Evolutionary conservation across 1,139 yeast genomes (phyloP).

Genomic region (Saccharomyces uvarum): DNA sequence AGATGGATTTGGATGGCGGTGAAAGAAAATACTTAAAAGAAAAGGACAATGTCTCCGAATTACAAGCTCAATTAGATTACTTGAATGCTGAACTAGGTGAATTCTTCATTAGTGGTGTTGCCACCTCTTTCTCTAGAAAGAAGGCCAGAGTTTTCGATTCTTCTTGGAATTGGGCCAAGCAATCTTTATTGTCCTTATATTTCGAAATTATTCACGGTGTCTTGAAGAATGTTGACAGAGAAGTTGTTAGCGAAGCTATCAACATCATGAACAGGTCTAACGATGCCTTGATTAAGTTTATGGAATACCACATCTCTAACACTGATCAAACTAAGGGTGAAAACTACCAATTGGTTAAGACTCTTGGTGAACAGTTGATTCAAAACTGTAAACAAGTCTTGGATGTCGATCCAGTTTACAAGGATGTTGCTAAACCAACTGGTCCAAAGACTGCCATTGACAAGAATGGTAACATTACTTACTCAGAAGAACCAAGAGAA

Average conservation of each 20-base stretch:
- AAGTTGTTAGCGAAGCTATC: slow-evolving; percentile 91
- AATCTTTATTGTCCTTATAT: slow-evolving; percentile 88
- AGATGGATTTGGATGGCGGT: slow-evolving; percentile 84
- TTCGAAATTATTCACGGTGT: slow-evolving; percentile 93
- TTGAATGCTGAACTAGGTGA: slow-evolving; percentile 96
- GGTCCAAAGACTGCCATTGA: slow-evolving; percentile 90
- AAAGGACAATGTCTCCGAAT: slow-evolving; percentile 73
- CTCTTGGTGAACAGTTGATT: slow-evolving; percentile 83
- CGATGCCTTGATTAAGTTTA: slow-evolving; percentile 86
- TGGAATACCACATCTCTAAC: slow-evolving; percentile 95
- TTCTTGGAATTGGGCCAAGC: slow-evolving; percentile 99
- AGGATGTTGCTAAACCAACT: slow-evolving; percentile 88
- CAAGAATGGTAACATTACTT: slow-evolving; percentile 77
- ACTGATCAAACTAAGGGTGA: slow-evolving; percentile 87
- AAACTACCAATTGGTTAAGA: slow-evolving; percentile 78
- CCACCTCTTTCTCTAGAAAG: slow-evolving; percentile 81
- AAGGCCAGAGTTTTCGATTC: slow-evolving; percentile 96
- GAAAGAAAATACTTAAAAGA: slow-evolving; percentile 80
- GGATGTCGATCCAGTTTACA: slow-evolving; percentile 79
- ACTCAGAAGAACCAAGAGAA: slow-evolving; percentile 80
- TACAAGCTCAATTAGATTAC: slow-evolving; percentile 85
- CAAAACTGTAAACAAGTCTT: slow-evolving; percentile 91
- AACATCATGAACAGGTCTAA: slow-evolving; percentile 96
- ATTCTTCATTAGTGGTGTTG: slow-evolving; percentile 82
- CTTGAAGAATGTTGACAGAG: slow-evolving; percentile 79